These are phyloP conservation scores for Trametes hirsuta DNA, from an alignment of 1,284 basidiomycete species.

Conservation along the genomic window DNA sequence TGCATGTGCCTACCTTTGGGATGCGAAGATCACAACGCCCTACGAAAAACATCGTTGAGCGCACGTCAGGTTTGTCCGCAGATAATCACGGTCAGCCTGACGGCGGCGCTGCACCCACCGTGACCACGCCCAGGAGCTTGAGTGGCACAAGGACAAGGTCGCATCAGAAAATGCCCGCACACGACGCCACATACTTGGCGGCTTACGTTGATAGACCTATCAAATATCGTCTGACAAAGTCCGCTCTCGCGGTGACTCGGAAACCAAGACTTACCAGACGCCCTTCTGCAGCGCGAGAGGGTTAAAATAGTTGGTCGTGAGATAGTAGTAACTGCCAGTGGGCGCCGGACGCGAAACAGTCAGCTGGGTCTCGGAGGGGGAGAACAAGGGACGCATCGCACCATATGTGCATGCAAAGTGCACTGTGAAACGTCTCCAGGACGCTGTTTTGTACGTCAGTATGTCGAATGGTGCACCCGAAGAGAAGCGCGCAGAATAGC, in stretches of 20 bases:
- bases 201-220: slow-evolving; percentile 24
- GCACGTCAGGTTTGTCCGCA: not conserved
- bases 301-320: slow-evolving; percentile 21
- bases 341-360: not conserved
- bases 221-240: not conserved
- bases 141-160: too few species aligned
- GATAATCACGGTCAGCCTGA: not conserved
- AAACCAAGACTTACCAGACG: slow-evolving; percentile 18
- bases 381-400: not conserved
- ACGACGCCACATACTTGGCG: not conserved
- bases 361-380: not conserved
- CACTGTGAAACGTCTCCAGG: slow-evolving; percentile 21
- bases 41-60: not conserved
- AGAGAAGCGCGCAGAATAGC: not conserved
- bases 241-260: not conserved
- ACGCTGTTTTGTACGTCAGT: not conserved
- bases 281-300: slow-evolving; percentile 10
- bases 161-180: not conserved
- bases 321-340: slow-evolving; percentile 16
- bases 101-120: slow-evolving; percentile 4
- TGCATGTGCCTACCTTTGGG: slow-evolving; percentile 8
- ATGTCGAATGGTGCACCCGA: not conserved
- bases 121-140: slow-evolving; percentile 16
- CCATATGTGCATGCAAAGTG: slow-evolving; percentile 20
- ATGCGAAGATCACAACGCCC: slow-evolving; percentile 15